Base-by-base conservation (phyloP, 352 stramenopile genomes). In the Phytophthora foliorum region DNA sequence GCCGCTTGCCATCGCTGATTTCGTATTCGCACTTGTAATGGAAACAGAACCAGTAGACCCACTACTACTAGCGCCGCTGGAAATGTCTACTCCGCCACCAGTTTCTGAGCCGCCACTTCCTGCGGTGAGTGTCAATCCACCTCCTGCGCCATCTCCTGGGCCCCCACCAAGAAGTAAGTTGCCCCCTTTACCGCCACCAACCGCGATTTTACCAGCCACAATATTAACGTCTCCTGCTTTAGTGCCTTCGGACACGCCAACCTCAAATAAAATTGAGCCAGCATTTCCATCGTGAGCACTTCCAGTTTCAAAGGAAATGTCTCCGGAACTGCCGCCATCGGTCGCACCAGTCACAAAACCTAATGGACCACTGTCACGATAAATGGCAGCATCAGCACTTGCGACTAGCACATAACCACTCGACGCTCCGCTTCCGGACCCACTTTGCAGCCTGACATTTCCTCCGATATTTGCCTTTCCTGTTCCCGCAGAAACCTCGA, bases 381-480 rank as follows among this genome's bases (percentile, higher is more conserved):
- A 57, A 24, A 25, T 56, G 1, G 63, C 68, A 27, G 57, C 59
- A 44, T 80, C 71, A n/a, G 67, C 71, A 13, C 51, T 80, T 19
- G 64, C 56, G 2, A 82, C 52, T 1, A 77, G 39, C 0, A 76
- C 38, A 16, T 80, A 72, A 24, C 75, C 75, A 62, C 75, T 82
- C 29, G 50, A 59, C 2, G 75, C 67, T 19, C 67, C 60, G 4
- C 53, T 27, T 34, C 71, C 67, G 42, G 71, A 63, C 5, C 71
- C 75, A 51, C 70, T 82, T 24, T 75, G 48, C 4, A 82, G 31
- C 5, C 67, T 63, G 1, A 80, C 32, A 41, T 78, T 70, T 36
- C 75, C 71, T 25, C 75, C 75, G 25, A 34, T 16, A 0, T 49
- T 34, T 14, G 70, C 56, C 14, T 63, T 64, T 16, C 62, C 71